Evolutionary conservation across 148 eudicot species (phyloP).

Genomic region (Vaccinium myrtillus): DNA sequence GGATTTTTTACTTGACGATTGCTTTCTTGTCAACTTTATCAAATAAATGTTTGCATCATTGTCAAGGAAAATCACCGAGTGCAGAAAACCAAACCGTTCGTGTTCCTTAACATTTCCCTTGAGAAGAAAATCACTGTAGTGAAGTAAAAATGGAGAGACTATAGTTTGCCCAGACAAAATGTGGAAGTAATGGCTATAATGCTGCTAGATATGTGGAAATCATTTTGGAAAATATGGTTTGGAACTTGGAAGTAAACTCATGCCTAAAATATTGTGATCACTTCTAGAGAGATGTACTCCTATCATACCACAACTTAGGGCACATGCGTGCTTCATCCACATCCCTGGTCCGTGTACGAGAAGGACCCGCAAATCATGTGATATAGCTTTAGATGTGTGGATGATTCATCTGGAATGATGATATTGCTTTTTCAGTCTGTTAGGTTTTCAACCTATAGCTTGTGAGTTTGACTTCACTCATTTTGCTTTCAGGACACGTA

Average conservation of each 20-base stretch:
- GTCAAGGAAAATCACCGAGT: background rate
- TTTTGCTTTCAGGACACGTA: constrained; percentile 68
- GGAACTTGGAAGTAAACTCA: background rate
- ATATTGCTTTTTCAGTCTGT: background rate
- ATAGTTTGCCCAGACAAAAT: background rate
- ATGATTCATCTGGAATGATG: background rate
- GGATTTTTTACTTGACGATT: background rate
- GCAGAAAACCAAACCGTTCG: background rate
- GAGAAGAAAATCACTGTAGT: background rate
- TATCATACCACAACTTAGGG: background rate
- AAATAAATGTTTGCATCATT: background rate
- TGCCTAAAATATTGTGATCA: background rate
- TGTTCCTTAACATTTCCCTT: background rate
- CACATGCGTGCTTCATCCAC: background rate
- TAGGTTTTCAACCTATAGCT: background rate
- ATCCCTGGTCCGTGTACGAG: background rate
- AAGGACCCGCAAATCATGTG: background rate
- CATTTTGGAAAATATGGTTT: background rate
- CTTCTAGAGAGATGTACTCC: background rate
- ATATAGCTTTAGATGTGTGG: background rate
- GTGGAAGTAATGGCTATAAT: background rate
- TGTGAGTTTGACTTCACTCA: constrained; percentile 4
- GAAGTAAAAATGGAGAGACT: background rate
- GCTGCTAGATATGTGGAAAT: background rate
- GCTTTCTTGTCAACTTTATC: background rate